These are phyloP conservation scores for Martiniozyma asiatica DNA, from an alignment of 1,139 yeast genomes.

Conservation along the genomic window DNA sequence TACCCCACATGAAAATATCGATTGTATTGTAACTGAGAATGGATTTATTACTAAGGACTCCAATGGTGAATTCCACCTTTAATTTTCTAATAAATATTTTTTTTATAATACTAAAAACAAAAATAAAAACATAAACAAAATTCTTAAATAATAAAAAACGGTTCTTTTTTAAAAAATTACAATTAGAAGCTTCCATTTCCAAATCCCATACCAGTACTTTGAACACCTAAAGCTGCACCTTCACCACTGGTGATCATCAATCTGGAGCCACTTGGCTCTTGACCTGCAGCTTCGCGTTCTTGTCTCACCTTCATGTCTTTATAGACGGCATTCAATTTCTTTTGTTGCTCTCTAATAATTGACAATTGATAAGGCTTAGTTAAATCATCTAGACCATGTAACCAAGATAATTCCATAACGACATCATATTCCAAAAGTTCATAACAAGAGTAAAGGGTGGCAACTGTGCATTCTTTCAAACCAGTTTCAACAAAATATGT, in stretches of 20 bases:
- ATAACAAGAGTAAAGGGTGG: conserved; percentile 78
- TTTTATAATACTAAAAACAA: conserved; percentile 1
- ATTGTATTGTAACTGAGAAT: conserved; percentile 79
- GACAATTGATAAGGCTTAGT: conserved; percentile 90
- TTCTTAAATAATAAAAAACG: background rate
- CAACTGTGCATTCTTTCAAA: conserved; percentile 90
- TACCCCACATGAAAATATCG: conserved; percentile 72
- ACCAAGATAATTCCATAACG: conserved; percentile 85
- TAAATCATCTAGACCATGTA: conserved; percentile 64
- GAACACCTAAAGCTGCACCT: conserved; percentile 36
- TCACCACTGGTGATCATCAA: conserved; percentile 47
- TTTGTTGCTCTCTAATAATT: conserved; percentile 64
- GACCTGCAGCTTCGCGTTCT: conserved; percentile 44
- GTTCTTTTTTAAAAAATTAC: background rate
- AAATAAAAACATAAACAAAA: conserved; percentile 3
- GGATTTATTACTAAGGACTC: conserved; percentile 37
- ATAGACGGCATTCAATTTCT: conserved; percentile 51
- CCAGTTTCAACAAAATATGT: conserved; percentile 95
- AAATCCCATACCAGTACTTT: conserved; percentile 57
- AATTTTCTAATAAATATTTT: conserved; percentile 2
- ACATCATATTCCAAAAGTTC: conserved; percentile 70
- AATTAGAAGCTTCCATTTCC: conserved; percentile 33
- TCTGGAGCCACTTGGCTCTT: conserved; percentile 34
- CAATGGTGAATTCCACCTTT: conserved; percentile 35
- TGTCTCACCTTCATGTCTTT: conserved; percentile 62